Conservation (phyloP, 2,329 filamentous ascomycete species). For the Penicillium sp. region DNA sequence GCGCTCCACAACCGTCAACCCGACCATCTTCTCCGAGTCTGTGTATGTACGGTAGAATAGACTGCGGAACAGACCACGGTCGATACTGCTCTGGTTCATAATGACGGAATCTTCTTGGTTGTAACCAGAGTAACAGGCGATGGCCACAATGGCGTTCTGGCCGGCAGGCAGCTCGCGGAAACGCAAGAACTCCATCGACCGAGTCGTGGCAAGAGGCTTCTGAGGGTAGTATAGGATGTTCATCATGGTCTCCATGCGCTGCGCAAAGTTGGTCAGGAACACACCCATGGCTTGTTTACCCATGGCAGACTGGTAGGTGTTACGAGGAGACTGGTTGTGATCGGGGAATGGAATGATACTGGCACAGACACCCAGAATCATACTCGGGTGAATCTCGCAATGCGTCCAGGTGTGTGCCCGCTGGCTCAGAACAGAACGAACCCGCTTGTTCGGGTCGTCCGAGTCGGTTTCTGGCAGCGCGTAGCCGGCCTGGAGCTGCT, state of each 20-base stretch:
- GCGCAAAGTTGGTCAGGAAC: slow-evolving; percentile 92
- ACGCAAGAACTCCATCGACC: slow-evolving; percentile 97
- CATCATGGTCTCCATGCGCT: slow-evolving; percentile 99
- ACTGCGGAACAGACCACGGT: slow-evolving; percentile 93
- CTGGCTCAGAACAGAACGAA: slow-evolving; percentile 82
- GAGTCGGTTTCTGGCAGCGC: slow-evolving; percentile 57
- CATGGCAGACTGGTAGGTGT: slow-evolving; percentile 99
- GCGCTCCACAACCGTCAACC: slow-evolving; percentile 83
- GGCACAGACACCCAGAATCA: slow-evolving; percentile 97
- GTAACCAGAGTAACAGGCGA: slow-evolving; percentile 95
- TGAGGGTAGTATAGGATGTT: slow-evolving; percentile 99
- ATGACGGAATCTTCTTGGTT: slow-evolving; percentile 99
- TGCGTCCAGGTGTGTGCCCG: slow-evolving; percentile 92
- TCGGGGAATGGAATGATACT: slow-evolving; percentile 99
- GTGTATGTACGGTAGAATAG: slow-evolving; percentile 97
- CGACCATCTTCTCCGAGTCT: slow-evolving; percentile 93
- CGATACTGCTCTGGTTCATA: slow-evolving; percentile 99
- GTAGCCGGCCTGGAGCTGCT: slow-evolving; percentile 63
- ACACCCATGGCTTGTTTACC: slow-evolving; percentile 99
- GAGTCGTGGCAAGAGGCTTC: slow-evolving; percentile 90
- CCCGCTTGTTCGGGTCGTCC: slow-evolving; percentile 71
- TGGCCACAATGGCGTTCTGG: slow-evolving; percentile 97
- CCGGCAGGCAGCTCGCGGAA: slow-evolving; percentile 96
- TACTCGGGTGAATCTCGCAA: slow-evolving; percentile 98
- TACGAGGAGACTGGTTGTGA: slow-evolving; percentile 96